Evolutionary conservation across 176 grass and related monocot genomes (phyloP).

Genomic region (Zea luxurians): DNA sequence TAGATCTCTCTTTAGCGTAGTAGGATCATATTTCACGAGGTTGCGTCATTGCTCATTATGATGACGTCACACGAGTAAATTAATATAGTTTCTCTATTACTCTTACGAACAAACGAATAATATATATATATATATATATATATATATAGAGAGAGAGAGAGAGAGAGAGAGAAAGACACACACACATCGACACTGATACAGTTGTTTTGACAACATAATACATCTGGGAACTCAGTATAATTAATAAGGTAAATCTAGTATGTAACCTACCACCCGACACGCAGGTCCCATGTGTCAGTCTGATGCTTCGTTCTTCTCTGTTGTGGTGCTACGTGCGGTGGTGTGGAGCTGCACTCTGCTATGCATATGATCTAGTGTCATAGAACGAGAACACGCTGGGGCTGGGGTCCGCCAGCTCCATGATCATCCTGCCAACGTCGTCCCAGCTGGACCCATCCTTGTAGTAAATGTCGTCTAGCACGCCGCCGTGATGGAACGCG

Average conservation of each 20-base stretch:
- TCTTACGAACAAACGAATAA: not conserved
- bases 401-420: conserved; percentile 49
- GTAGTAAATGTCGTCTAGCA: conserved; percentile 11
- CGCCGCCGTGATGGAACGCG: conserved; percentile 19
- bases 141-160: too few species aligned
- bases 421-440: conserved; percentile 64
- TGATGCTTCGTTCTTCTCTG: not conserved
- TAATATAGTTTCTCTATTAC: not conserved
- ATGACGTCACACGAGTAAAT: not conserved
- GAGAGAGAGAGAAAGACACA: too few species aligned
- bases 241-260: not conserved
- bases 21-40: not conserved
- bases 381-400: conserved; percentile 21
- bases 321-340: not conserved
- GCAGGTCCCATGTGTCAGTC: not conserved
- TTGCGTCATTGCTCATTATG: not conserved
- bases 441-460: conserved; percentile 33
- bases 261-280: not conserved
- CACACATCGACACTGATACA: not conserved
- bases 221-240: not conserved
- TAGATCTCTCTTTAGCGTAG: too few species aligned
- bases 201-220: not conserved
- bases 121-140: not conserved
- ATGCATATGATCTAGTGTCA: conserved; percentile 25
- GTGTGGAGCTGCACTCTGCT: not conserved